phyloP scores from a whole-genome alignment of 257 asterid species.

The Gynochthodes officinalis region DNA sequence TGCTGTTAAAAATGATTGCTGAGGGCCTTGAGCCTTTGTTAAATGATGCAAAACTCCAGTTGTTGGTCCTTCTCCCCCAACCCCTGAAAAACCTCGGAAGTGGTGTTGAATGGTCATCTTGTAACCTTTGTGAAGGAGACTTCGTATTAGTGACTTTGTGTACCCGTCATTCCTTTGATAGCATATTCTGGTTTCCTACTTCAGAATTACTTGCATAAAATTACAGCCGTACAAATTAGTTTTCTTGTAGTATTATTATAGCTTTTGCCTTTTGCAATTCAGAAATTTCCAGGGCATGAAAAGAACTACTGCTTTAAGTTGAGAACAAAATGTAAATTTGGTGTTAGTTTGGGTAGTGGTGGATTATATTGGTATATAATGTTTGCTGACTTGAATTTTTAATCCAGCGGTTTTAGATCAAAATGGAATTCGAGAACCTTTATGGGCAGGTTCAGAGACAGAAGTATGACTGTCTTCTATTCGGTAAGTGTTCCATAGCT shows the following conservation, averaged over 20 bases:
- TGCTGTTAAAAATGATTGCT: not conserved
- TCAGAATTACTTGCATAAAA: not conserved
- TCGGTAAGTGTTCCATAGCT: slow-evolving; percentile 44
- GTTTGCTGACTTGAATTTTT: slow-evolving; percentile 39
- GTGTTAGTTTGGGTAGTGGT: no score
- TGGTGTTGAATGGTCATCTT: not conserved
- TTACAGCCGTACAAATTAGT: no score
- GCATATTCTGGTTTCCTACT: not conserved
- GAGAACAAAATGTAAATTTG: no score
- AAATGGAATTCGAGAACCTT: slow-evolving; percentile 68
- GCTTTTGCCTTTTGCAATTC: not conserved
- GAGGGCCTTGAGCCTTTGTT: not conserved
- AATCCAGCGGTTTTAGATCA: slow-evolving; percentile 29
- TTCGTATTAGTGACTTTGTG: not conserved
- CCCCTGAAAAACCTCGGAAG: no score
- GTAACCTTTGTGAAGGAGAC: not conserved
- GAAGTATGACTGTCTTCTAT: slow-evolving; percentile 92
- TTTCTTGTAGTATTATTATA: no score
- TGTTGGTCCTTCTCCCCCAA: no score
- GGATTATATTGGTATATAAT: not conserved
- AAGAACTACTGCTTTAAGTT: not conserved
- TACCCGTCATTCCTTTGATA: not conserved
- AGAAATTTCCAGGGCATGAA: no score
- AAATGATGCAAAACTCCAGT: not conserved
- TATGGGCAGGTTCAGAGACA: slow-evolving; percentile 65